These are phyloP conservation scores for Phytophthora colocasiae DNA, from an alignment of 352 stramenopile species.

Conservation along the genomic window DNA sequence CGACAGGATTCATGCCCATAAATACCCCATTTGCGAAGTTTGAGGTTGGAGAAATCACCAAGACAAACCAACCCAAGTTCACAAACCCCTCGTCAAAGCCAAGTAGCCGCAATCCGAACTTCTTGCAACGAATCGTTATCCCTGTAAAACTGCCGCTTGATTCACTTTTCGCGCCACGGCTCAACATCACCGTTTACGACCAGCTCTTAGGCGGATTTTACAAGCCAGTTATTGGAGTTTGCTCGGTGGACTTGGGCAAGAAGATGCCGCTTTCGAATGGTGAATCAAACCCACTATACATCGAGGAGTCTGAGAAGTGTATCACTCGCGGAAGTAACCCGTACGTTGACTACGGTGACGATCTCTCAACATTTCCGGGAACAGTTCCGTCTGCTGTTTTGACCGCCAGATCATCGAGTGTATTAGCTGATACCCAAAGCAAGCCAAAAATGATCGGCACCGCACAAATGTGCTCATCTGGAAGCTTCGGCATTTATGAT, in stretches of 20 bases:
- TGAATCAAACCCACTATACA: conserved; percentile 65
- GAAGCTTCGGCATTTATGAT: conserved; percentile 43
- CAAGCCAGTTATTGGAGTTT: conserved; percentile 81
- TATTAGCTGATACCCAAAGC: conserved; percentile 1
- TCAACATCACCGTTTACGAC: conserved; percentile 90
- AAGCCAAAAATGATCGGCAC: conserved; percentile 16
- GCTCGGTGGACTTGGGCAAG: conserved; percentile 70
- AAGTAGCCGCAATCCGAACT: conserved; percentile 87
- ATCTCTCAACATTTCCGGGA: conserved; percentile 68
- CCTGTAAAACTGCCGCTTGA: conserved; percentile 86
- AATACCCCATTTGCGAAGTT: conserved; percentile 89
- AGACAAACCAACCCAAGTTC: conserved; percentile 67
- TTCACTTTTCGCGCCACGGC: conserved; percentile 80
- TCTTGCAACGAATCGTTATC: conserved; percentile 86
- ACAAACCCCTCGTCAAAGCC: conserved; percentile 84
- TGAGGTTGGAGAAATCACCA: conserved; percentile 74
- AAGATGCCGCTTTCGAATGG: conserved; percentile 82
- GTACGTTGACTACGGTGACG: conserved; percentile 65
- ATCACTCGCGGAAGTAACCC: conserved; percentile 51
- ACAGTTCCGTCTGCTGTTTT: conserved; percentile 40
- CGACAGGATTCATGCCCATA: conserved; percentile 85
- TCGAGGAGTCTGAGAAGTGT: conserved; percentile 45
- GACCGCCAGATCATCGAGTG: conserved; percentile 14
- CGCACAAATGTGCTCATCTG: conserved; percentile 26
- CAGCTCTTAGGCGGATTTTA: conserved; percentile 86